These are phyloP conservation scores for Adansonia madagascariensis DNA, from an alignment of 441 rosid species.

Conservation along the genomic window DNA sequence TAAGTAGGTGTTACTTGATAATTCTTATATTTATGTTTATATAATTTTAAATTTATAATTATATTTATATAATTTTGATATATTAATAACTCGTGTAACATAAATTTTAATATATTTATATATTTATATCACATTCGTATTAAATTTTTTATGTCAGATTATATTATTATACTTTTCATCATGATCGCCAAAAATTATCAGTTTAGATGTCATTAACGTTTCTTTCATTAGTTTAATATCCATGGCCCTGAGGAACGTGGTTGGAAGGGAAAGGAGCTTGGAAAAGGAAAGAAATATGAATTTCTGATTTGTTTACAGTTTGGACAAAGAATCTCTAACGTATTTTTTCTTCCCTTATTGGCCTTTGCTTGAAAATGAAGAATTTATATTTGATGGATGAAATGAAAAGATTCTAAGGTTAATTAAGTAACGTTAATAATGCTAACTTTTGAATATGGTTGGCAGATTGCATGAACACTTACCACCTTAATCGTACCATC, in stretches of 20 bases:
- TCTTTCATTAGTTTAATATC: not conserved
- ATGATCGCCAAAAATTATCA: no score
- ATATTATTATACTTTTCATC: no score
- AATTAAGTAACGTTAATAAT: not conserved
- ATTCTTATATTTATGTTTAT: no score
- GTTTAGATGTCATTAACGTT: no score
- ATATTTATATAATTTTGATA: no score
- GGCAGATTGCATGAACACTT: not conserved
- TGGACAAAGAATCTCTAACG: not conserved
- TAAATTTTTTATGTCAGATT: no score
- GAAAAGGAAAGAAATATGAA: not conserved
- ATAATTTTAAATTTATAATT: no score
- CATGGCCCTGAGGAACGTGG: constrained; percentile 3
- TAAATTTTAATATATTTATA: no score
- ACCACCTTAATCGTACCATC: no score
- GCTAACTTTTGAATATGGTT: not conserved
- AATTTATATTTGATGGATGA: not conserved
- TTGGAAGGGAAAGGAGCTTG: constrained; percentile 29
- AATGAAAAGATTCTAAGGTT: not conserved
- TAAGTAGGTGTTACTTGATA: no score
- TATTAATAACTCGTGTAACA: no score
- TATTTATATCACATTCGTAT: no score
- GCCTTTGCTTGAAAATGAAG: not conserved
- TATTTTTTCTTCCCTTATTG: not conserved
- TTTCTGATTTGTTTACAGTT: not conserved